A percentile compares a stretch with the other conserved stretches of the same genome.
Conservation (phyloP, 768 basidiomycete genomes). For the Tephrocybe sp. region DNA sequence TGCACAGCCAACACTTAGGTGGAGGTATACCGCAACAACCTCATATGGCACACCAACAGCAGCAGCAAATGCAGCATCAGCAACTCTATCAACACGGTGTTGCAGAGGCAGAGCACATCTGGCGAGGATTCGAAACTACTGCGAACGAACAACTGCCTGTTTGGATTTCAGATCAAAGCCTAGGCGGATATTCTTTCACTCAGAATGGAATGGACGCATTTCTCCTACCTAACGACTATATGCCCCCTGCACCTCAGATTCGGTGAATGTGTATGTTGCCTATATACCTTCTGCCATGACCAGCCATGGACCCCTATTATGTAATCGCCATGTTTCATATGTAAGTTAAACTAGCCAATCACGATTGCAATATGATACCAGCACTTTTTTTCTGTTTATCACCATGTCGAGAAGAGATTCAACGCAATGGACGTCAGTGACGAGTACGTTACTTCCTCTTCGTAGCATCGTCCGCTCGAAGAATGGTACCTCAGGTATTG, state of each 20-base stretch:
- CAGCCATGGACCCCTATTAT: too few relatives aligned
- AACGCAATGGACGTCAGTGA: conserved; percentile 11
- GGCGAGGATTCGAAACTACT: conserved; percentile 73
- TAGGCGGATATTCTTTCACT: conserved; percentile 73
- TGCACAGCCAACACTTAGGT: conserved; percentile 23
- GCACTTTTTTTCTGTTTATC: not conserved
- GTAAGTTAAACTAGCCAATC: too few relatives aligned
- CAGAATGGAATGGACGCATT: conserved; percentile 88
- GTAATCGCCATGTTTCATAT: conserved; percentile 13
- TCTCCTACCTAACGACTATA: conserved; percentile 72
- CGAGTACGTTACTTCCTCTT: conserved; percentile 18
- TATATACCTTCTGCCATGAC: conserved; percentile 5
- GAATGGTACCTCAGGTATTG: conserved; percentile 33
- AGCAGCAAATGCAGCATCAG: conserved; percentile 27
- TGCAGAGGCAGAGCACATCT: conserved; percentile 65
- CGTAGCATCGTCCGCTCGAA: conserved; percentile 30
- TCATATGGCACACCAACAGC: conserved; percentile 19
- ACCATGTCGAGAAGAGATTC: conserved; percentile 1
- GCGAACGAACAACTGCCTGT: conserved; percentile 77
- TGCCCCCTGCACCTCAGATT: conserved; percentile 71
- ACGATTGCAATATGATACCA: not conserved
- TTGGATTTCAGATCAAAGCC: conserved; percentile 83
- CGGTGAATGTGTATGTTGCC: conserved; percentile 47
- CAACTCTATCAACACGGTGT: conserved; percentile 23
- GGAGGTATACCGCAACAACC: conserved; percentile 26